Conservation (phyloP, 2,329 filamentous ascomycete genomes). For the Monilinia aucupariae region DNA sequence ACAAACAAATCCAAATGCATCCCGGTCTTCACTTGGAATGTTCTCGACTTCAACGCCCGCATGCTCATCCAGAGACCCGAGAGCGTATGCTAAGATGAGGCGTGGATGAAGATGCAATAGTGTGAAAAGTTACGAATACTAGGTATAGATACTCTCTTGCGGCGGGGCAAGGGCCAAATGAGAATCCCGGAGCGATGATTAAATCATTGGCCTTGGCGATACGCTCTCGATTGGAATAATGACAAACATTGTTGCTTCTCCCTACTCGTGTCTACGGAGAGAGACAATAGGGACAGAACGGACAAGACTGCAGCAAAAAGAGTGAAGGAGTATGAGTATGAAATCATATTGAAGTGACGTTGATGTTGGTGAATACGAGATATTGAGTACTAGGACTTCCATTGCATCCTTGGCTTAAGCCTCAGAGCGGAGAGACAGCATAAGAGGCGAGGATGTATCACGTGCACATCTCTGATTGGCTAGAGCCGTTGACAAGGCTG, state of each 20-base stretch:
- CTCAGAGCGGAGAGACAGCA: background rate
- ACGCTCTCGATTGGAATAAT: background rate
- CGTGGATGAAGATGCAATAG: background rate
- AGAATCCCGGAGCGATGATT: background rate
- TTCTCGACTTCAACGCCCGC: background rate
- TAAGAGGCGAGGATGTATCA: too few species aligned
- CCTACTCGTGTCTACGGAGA: background rate
- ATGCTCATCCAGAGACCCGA: background rate
- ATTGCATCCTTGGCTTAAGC: background rate
- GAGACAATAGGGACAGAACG: background rate
- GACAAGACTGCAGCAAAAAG: background rate
- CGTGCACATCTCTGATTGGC: too few species aligned
- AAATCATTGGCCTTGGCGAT: background rate
- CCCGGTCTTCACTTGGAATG: background rate
- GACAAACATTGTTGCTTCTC: too few species aligned
- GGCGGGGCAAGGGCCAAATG: background rate
- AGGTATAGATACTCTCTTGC: background rate
- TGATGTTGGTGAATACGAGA: background rate
- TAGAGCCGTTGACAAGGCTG: too few species aligned
- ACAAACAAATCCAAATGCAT: background rate
- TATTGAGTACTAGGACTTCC: background rate
- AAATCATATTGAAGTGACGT: background rate
- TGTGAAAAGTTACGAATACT: background rate
- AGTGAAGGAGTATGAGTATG: background rate
- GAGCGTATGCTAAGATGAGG: too few species aligned